A percentile compares a stretch with the other conserved stretches of the same genome.
Conservation (phyloP, 2,329 filamentous ascomycete species). For the Coniella vitis region DNA sequence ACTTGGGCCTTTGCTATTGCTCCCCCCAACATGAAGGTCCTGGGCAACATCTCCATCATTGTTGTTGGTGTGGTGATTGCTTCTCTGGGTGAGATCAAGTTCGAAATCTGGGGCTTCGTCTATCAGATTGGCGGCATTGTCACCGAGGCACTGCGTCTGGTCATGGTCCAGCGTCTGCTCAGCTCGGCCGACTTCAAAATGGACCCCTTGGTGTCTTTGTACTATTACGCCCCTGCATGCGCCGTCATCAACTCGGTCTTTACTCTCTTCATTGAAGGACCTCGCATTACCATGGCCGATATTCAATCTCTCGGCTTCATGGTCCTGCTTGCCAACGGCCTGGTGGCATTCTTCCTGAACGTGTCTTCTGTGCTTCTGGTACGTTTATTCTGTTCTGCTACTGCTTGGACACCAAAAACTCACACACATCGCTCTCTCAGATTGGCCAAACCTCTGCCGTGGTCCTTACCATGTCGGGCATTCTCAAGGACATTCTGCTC, state of each 20-base stretch:
- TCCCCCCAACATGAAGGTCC: slow-evolving; percentile 70
- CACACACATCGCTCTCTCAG: slow-evolving; percentile 11
- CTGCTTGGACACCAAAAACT: neutral
- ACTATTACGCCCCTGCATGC: slow-evolving; percentile 77
- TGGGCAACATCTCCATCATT: slow-evolving; percentile 84
- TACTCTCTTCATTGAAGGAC: slow-evolving; percentile 63
- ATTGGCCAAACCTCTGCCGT: slow-evolving; percentile 70
- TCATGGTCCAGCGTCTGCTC: slow-evolving; percentile 70
- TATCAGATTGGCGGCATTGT: slow-evolving; percentile 67
- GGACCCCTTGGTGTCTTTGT: slow-evolving; percentile 74
- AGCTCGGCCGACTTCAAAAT: slow-evolving; percentile 77
- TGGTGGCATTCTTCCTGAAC: slow-evolving; percentile 68
- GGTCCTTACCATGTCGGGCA: slow-evolving; percentile 64
- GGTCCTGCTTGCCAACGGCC: slow-evolving; percentile 63
- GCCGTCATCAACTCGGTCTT: slow-evolving; percentile 70
- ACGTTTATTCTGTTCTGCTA: slow-evolving; percentile 29
- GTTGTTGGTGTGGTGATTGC: slow-evolving; percentile 87
- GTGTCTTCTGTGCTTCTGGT: slow-evolving; percentile 75
- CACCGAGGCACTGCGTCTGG: slow-evolving; percentile 70
- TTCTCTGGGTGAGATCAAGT: slow-evolving; percentile 85
- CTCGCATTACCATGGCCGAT: slow-evolving; percentile 56
- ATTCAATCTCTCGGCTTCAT: slow-evolving; percentile 62
- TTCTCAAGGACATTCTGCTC: slow-evolving; percentile 67
- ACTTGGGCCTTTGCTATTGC: slow-evolving; percentile 78
- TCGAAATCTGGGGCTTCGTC: slow-evolving; percentile 67